Percentiles rank a stretch among this genome's conserved stretches.
These are phyloP conservation scores for Takashimella koratensis DNA, from an alignment of 1,284 basidiomycete genomes.

Conservation along the genomic window DNA sequence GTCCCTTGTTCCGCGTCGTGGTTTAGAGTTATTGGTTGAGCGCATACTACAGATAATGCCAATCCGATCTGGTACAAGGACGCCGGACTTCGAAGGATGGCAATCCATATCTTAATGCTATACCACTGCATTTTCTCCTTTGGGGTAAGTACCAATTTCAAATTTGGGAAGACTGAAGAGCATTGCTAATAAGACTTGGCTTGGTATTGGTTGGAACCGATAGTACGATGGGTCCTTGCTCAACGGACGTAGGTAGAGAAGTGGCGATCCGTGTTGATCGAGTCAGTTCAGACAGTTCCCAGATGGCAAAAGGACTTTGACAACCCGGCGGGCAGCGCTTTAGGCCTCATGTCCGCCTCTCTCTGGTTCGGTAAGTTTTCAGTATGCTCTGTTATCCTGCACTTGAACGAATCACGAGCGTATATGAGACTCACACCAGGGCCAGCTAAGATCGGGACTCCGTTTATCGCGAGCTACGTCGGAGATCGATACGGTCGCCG, in stretches of 20 bases:
- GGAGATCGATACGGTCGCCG: constrained; percentile 40
- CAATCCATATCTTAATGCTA: neutral
- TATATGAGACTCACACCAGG: no score
- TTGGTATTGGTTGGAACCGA: no score
- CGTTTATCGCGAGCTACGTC: constrained; percentile 25
- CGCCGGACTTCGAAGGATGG: neutral
- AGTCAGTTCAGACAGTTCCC: constrained; percentile 12
- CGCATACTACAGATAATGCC: neutral
- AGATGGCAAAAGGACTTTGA: constrained; percentile 11
- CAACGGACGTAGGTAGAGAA: no score
- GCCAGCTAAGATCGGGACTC: constrained; percentile 12
- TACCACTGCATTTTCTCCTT: neutral
- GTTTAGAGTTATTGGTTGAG: no score
- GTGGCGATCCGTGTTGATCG: no score
- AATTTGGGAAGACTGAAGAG: no score
- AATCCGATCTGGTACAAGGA: neutral
- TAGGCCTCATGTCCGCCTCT: constrained; percentile 20
- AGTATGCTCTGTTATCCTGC: neutral
- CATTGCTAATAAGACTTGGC: no score
- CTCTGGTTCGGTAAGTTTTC: constrained; percentile 14
- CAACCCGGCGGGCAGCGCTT: constrained; percentile 7
- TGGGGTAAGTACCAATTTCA: neutral
- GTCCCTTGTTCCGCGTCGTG: no score
- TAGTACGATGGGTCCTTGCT: constrained; percentile 13
- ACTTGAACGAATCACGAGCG: constrained; percentile 6